These are phyloP conservation scores for Penicillium parvum DNA, from an alignment of 495 filamentous ascomycete genomes.

Conservation along the genomic window DNA sequence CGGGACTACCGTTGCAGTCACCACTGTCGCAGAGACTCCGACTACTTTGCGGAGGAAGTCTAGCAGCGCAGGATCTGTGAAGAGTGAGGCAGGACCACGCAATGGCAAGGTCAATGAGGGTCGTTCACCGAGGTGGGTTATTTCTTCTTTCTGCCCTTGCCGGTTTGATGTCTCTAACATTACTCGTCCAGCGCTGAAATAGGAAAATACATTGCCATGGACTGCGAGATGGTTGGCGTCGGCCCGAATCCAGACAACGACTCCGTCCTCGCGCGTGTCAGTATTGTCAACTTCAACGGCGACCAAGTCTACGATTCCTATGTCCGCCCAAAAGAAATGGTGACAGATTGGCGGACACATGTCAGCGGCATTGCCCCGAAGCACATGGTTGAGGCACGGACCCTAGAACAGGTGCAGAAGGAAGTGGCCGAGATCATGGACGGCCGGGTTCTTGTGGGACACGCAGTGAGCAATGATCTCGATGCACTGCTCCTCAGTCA, in stretches of 20 bases:
- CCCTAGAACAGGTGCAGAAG: conserved; percentile 69
- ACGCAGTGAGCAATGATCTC: conserved; percentile 85
- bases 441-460: conserved; percentile 75
- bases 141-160: neutral
- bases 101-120: conserved; percentile 49
- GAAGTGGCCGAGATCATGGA: conserved; percentile 68
- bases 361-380: conserved; percentile 73
- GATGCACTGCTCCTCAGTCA: conserved; percentile 71
- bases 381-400: conserved; percentile 62
- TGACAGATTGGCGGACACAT: conserved; percentile 85
- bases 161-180: conserved; percentile 6
- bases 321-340: conserved; percentile 68
- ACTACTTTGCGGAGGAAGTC: conserved; percentile 26
- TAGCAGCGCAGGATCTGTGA: conserved; percentile 11
- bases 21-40: conserved; percentile 9
- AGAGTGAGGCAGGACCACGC: conserved; percentile 15
- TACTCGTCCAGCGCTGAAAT: conserved; percentile 46
- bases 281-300: conserved; percentile 88
- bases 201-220: conserved; percentile 86
- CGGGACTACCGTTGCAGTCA: conserved; percentile 3
- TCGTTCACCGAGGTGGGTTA: conserved; percentile 42
- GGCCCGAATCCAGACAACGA: conserved; percentile 62
- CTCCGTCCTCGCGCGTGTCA: conserved; percentile 75
- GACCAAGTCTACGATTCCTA: conserved; percentile 87
- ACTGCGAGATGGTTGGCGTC: conserved; percentile 98